phyloP scores from a whole-genome alignment of 2,329 filamentous ascomycete species.

The Cladophialophora chaetospira region DNA sequence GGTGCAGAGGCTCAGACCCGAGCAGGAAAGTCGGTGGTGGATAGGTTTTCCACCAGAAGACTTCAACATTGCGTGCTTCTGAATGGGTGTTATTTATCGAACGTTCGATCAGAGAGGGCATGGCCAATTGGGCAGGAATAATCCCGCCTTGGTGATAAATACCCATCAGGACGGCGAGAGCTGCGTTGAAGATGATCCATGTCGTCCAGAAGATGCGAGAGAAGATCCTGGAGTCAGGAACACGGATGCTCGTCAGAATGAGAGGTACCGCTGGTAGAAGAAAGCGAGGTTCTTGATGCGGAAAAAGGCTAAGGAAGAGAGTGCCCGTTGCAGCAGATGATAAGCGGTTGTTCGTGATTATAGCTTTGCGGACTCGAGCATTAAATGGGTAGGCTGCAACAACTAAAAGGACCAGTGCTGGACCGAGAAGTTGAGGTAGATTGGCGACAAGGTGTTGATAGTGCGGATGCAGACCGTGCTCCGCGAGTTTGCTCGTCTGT shows the following conservation, averaged over 20 bases:
- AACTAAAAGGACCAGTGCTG: slow-evolving; percentile 65
- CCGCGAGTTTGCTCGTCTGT: slow-evolving; percentile 67
- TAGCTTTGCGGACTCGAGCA: slow-evolving; percentile 34
- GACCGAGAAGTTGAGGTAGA: slow-evolving; percentile 71
- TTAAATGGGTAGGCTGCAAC: slow-evolving; percentile 36
- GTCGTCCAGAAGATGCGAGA: slow-evolving; percentile 43
- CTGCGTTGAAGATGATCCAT: slow-evolving; percentile 54
- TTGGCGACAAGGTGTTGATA: slow-evolving; percentile 76
- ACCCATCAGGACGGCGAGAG: slow-evolving; percentile 53
- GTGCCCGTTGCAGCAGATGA: slow-evolving; percentile 48
- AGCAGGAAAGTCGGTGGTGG: slow-evolving; percentile 55
- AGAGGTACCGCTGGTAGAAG: slow-evolving; percentile 54
- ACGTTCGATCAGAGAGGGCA: slow-evolving; percentile 38
- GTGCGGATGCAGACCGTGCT: slow-evolving; percentile 76
- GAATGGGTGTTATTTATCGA: slow-evolving; percentile 31
- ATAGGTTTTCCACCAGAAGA: slow-evolving; percentile 60
- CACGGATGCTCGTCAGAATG: slow-evolving; percentile 51
- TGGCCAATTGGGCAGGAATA: slow-evolving; percentile 51
- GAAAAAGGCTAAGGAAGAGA: slow-evolving; percentile 48
- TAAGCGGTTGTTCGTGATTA: slow-evolving; percentile 41
- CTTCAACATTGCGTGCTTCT: slow-evolving; percentile 36
- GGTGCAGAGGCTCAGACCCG: slow-evolving; percentile 39
- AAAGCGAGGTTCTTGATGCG: slow-evolving; percentile 57
- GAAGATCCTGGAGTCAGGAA: slow-evolving; percentile 39
- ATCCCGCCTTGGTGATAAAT: slow-evolving; percentile 58